These are phyloP conservation scores for Scheffersomyces segobiensis DNA, from an alignment of 1,139 yeast species.

Conservation along the genomic window DNA sequence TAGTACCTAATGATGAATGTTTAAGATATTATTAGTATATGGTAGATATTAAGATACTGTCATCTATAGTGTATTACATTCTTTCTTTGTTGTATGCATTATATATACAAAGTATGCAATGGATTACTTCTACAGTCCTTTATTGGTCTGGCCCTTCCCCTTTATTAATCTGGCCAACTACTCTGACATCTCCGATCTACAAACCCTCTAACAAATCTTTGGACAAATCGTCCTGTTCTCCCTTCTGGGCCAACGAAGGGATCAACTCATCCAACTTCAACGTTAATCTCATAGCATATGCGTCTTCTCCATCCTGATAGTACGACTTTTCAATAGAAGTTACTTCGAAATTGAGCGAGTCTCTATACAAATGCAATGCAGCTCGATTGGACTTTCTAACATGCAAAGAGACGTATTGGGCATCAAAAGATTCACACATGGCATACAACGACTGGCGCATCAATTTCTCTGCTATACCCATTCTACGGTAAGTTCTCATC, in stretches of 20 bases:
- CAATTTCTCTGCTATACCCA: slow-evolving; percentile 92
- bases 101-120: background rate
- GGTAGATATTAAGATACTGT: background rate
- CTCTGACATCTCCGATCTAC: slow-evolving; percentile 3
- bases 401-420: slow-evolving; percentile 84
- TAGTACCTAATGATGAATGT: background rate
- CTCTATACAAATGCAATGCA: slow-evolving; percentile 88
- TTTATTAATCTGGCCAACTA: background rate
- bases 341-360: slow-evolving; percentile 80
- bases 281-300: slow-evolving; percentile 88
- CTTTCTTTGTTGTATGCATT: background rate
- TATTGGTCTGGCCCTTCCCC: background rate
- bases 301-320: slow-evolving; percentile 98
- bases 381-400: slow-evolving; percentile 94
- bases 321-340: slow-evolving; percentile 80
- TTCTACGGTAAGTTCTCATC: slow-evolving; percentile 90
- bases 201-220: slow-evolving; percentile 31
- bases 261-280: slow-evolving; percentile 58
- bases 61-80: background rate
- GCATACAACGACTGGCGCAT: slow-evolving; percentile 85
- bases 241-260: slow-evolving; percentile 55
- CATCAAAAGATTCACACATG: slow-evolving; percentile 78
- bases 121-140: background rate
- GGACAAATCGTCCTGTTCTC: slow-evolving; percentile 53
- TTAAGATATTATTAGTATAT: too few relatives aligned